Evolutionary conservation across 495 filamentous ascomycete genomes (phyloP).

Genomic region (Hyaloscypha bicolor): DNA sequence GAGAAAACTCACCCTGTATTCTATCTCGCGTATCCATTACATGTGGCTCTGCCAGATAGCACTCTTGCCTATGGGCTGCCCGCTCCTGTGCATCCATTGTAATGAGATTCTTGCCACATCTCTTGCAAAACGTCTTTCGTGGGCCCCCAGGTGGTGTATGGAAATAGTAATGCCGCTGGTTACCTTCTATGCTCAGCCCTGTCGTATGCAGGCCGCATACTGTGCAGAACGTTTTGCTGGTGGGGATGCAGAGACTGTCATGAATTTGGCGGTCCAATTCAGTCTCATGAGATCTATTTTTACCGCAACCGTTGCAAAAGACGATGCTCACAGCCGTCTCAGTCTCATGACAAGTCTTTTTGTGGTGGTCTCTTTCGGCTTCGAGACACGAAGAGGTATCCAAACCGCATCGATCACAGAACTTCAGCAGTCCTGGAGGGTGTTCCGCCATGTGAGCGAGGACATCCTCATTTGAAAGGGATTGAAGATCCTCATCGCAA

Average conservation of each 20-base stretch:
- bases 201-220: constrained; percentile 4
- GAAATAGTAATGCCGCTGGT: neutral
- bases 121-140: constrained; percentile 16
- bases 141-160: neutral
- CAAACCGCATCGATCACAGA: constrained; percentile 27
- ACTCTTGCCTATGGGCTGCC: constrained; percentile 1
- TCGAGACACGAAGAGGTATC: neutral
- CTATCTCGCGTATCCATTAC: neutral
- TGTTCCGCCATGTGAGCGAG: constrained; percentile 24
- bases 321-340: constrained; percentile 1
- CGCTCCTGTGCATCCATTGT: neutral
- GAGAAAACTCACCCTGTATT: neutral
- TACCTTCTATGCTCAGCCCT: neutral
- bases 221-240: constrained; percentile 9
- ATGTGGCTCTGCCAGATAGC: neutral
- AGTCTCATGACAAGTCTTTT: constrained; percentile 7
- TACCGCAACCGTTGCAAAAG: constrained; percentile 24
- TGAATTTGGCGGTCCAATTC: constrained; percentile 5
- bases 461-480: constrained; percentile 3
- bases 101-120: constrained; percentile 16
- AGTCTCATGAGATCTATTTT: constrained; percentile 2
- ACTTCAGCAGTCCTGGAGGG: constrained; percentile 16
- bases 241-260: neutral
- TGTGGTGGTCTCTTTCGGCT: constrained; percentile 16
- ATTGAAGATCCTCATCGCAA: constrained; percentile 22